Evolutionary conservation across 2,329 filamentous ascomycete species (phyloP), one percentile per base, ranked within the genome.

Genomic region (Colletotrichum tropicale): DNA sequence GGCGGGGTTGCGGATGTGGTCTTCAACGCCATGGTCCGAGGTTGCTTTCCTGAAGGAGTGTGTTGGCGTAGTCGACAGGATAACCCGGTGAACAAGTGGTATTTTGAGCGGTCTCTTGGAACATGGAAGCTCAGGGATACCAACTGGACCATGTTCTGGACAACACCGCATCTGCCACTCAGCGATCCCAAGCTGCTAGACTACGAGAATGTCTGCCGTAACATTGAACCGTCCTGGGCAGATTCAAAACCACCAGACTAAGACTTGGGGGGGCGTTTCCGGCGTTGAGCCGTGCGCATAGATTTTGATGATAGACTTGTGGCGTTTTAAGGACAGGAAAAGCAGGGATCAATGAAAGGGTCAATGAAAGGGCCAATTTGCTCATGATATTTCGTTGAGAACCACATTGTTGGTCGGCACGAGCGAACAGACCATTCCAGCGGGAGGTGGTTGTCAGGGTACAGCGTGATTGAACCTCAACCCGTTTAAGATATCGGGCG

Each of bases 101-200:
- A 99, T 84, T 98, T 98, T 85, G 97, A 99, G 85, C 90, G 97
- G 64, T 95, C 95, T 4, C 87, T 91, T 64, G 97, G 97, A 0
- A 96, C 93, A 3, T 94, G 93, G 89, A 97, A 98, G 85, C 86
- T 99, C 48, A 89, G 90, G 1, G 92, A 91, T n/a, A 94, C 91
- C 61, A 93, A 96, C 79, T 99, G 97, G 97, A 95, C 96, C 5
- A 98, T 98, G 96, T 99, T 99, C 82, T 99, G 97, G 96, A 99
- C 97, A 3, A 97, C 94, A 2, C 89, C 91, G 1, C 91, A 91
- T 62, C 88, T 93, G 71, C 86, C 91, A 58, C 86, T 90, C 62
- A 88, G 90, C 75, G 85, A 88, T 43, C 85, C 87, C 75, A 88
- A 85, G 64, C 91, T 95, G 76, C 82, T 84, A 75, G 94, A 96